Percentiles rank a stretch among this genome's conserved stretches.
Evolutionary conservation across 148 eudicot genomes (phyloP).

Genomic region (Heliamphora exappendiculata): DNA sequence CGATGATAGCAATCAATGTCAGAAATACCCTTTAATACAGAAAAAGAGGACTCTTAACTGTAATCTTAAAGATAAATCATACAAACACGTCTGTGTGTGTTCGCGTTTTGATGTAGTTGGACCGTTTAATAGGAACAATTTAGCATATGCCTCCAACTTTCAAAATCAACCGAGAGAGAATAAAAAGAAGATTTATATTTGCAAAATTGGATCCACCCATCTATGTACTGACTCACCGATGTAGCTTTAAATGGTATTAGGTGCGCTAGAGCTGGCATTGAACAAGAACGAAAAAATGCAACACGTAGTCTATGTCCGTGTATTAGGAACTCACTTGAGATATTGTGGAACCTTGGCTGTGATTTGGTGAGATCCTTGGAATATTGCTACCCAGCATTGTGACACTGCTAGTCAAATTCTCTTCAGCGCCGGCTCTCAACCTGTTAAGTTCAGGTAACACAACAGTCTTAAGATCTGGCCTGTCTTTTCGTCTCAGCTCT

Average conservation of each 20-base stretch:
- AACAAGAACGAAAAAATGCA: background rate
- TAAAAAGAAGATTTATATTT: background rate
- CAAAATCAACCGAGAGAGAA: background rate
- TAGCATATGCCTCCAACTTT: background rate
- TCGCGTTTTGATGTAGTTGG: background rate
- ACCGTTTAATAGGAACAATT: background rate
- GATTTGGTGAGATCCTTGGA: constrained; percentile 11
- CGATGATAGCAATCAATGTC: too few species aligned
- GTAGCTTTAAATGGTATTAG: too few species aligned
- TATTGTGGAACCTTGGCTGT: constrained; percentile 5
- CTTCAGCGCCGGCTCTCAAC: constrained; percentile 25
- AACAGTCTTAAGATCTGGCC: constrained; percentile 30
- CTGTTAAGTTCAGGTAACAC: constrained; percentile 29
- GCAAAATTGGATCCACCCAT: too few species aligned
- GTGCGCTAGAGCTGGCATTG: too few species aligned
- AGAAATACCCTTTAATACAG: too few species aligned
- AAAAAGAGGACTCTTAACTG: too few species aligned
- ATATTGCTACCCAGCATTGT: background rate
- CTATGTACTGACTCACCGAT: too few species aligned
- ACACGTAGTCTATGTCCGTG: background rate
- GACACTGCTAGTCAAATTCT: constrained; percentile 17
- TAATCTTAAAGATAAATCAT: background rate
- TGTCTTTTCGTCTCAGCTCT: constrained; percentile 31
- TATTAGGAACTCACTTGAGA: constrained; percentile 11
- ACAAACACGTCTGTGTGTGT: background rate